Evolutionary conservation across 805 yeast species (phyloP), one percentile per base, ranked within the genome.

Genomic region (Pichia scutulata): DNA sequence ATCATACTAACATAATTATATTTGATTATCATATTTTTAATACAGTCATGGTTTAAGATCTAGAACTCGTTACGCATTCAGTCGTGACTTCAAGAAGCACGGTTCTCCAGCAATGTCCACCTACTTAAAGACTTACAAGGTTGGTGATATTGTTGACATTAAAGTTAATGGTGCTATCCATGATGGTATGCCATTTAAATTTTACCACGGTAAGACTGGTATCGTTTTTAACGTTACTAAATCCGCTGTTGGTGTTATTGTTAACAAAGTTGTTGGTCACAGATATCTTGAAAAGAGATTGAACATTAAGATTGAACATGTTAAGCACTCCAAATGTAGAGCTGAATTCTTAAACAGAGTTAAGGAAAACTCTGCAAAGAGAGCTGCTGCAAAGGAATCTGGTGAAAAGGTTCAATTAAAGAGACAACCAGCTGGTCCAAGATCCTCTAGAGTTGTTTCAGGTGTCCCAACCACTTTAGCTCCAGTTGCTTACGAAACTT

Each of bases 181-280:
- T 76, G 90, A 92, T 86, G 97, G 98, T 88, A 89, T 93, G 97
- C 99, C 99, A 75, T 96, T 89, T 89, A 93, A 93, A 82, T 90
- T 81, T 86, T 93, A 93, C 97, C 97, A 93, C 84, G 99, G 99
- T 79, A 93, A 90, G 85, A 93, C 99, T 64, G 99, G 99, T 85
- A 88, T 93, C 67, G 83, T 93, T 63, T 93, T 83, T 96, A 93
- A 93, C 84, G 95, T 93, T 65, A 92, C 99, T 86, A 93, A 88
- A 84, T 78, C 96, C 59, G 80, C 99, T 61, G 98, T 93, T 62
- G 99, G 99, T 86, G 93, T 93, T 67, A 88, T 93, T 70, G 76
- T 93, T 74, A 86, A 93, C 95, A 93, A 93, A 86, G 83, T 90
- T 75, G 98, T 93, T 69, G 97, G 98, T 76, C 78, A 86, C 95